Evolutionary conservation across 2,329 filamentous ascomycete species (phyloP).

Genomic region (Botryosphaeria agaves): DNA sequence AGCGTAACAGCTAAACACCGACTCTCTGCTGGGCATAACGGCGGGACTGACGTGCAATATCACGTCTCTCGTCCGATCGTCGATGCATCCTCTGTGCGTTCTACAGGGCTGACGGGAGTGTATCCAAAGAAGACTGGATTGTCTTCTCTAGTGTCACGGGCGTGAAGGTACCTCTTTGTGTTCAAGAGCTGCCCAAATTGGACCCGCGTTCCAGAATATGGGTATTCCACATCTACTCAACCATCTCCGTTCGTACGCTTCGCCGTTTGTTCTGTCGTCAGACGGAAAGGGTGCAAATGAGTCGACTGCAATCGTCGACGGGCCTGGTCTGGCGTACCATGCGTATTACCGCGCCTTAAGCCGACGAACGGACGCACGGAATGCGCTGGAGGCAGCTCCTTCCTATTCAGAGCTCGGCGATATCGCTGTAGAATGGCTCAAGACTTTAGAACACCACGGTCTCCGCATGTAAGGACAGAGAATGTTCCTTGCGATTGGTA

Average conservation of each 20-base stretch:
- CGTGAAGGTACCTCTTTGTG: too few relatives aligned
- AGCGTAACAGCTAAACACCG: too few relatives aligned
- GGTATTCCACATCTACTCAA: conserved; percentile 34
- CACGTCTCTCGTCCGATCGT: too few relatives aligned
- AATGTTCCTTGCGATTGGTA: conserved; percentile 5
- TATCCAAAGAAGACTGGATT: too few relatives aligned
- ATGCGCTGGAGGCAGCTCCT: conserved; percentile 35
- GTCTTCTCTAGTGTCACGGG: too few relatives aligned
- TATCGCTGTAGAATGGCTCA: conserved; percentile 44
- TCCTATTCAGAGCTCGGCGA: conserved; percentile 46
- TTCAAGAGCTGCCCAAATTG: too few relatives aligned
- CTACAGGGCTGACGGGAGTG: too few relatives aligned
- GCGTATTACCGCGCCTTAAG: conserved; percentile 41
- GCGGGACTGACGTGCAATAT: too few relatives aligned
- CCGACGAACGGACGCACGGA: conserved; percentile 18
- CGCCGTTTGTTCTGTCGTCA: not conserved
- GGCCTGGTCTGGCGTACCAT: conserved; percentile 61
- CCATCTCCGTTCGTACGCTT: not conserved
- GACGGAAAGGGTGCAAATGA: not conserved
- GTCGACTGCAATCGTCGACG: conserved; percentile 45
- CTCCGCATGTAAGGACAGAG: conserved; percentile 41
- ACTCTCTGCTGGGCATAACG: too few relatives aligned
- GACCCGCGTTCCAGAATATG: too few relatives aligned
- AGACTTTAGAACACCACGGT: conserved; percentile 35
- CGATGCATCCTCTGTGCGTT: too few relatives aligned